Evolutionary conservation across 768 basidiomycete species (phyloP).

Genomic region (Aureoboletus auriporus): DNA sequence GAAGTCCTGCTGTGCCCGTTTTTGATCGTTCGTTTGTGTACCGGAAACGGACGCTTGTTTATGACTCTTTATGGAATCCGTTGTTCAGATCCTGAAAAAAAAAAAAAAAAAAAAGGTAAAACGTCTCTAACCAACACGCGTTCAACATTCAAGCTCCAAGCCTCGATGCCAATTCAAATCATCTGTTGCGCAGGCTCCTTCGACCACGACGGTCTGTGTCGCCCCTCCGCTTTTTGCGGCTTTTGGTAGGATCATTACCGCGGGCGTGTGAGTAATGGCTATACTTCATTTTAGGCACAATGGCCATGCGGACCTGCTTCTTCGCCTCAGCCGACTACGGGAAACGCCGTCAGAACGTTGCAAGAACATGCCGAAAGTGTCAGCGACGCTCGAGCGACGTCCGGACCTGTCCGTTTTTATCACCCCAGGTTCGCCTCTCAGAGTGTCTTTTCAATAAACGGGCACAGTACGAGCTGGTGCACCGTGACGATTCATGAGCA

Average conservation of each 20-base stretch:
- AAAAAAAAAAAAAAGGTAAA: neutral
- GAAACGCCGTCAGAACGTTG: neutral
- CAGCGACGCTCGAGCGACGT: neutral
- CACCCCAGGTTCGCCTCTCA: too few species aligned
- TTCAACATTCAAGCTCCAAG: too few species aligned
- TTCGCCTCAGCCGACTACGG: neutral
- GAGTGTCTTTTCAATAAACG: too few species aligned
- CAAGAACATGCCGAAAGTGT: neutral
- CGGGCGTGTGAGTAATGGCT: slow-evolving; percentile 1
- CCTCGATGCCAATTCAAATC: neutral
- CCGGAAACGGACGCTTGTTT: slow-evolving; percentile 9
- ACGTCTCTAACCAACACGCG: neutral
- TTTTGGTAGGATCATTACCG: neutral
- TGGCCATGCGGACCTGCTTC: neutral
- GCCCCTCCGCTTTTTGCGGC: neutral
- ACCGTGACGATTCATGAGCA: too few species aligned
- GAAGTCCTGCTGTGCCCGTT: slow-evolving; percentile 7
- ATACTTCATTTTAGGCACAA: neutral
- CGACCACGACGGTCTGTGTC: too few species aligned
- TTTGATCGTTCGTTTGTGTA: slow-evolving; percentile 21
- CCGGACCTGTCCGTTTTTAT: neutral
- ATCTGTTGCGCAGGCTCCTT: neutral
- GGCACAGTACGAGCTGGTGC: too few species aligned
- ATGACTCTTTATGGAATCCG: slow-evolving; percentile 3
- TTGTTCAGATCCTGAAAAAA: neutral